Conservation (phyloP, 108 stramenopile species). For the Nitzschia inconspicua region DNA sequence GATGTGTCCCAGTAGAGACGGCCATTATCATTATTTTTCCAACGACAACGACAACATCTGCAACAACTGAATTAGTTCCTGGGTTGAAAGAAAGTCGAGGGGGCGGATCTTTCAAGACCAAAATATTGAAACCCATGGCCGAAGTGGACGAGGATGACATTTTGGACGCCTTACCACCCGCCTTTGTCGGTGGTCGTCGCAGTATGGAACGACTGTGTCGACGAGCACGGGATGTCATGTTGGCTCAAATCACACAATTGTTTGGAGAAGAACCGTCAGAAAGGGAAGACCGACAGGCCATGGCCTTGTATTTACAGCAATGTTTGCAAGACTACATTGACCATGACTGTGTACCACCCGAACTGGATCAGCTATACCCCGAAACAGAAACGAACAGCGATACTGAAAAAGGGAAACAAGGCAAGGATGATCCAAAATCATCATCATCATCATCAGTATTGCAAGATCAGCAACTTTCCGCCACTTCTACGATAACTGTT, state of each 20-base stretch:
- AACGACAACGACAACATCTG: constrained; percentile 10
- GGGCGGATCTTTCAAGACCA: constrained; percentile 75
- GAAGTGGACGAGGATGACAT: constrained; percentile 81
- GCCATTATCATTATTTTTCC: constrained; percentile 85
- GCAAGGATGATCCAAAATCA: no score
- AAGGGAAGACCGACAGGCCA: constrained; percentile 9
- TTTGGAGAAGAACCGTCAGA: constrained; percentile 49
- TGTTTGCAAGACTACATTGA: constrained; percentile 71
- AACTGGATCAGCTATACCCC: constrained; percentile 51
- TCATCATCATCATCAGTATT: neutral
- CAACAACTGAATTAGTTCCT: constrained; percentile 9
- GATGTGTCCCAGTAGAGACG: constrained; percentile 88
- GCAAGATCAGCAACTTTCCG: neutral
- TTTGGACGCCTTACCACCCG: constrained; percentile 76
- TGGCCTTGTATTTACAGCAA: constrained; percentile 71
- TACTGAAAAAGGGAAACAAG: neutral
- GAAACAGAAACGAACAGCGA: neutral
- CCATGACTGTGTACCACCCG: constrained; percentile 59
- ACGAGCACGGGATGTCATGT: constrained; percentile 70
- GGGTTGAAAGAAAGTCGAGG: constrained; percentile 30
- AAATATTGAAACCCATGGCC: constrained; percentile 81
- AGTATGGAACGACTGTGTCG: constrained; percentile 58
- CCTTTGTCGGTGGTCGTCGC: constrained; percentile 67
- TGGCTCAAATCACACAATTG: constrained; percentile 80
- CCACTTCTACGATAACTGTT: no score